These are phyloP conservation scores for Cladosporium cucumerinum DNA, from an alignment of 2,329 filamentous ascomycete genomes.

Conservation along the genomic window DNA sequence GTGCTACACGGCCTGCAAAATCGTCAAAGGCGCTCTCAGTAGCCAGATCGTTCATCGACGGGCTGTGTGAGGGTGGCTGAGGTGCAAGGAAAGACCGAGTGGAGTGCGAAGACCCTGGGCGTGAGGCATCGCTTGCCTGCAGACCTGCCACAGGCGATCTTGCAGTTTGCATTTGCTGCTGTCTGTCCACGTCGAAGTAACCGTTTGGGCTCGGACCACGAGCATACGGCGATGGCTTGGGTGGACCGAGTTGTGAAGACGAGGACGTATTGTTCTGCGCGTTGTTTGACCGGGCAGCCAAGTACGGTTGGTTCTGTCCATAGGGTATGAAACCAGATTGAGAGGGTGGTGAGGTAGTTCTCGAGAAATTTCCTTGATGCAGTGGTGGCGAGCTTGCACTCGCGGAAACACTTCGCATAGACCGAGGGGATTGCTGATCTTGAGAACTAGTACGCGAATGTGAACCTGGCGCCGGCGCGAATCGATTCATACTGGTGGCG, in stretches of 20 bases:
- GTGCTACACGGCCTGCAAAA: slow-evolving; percentile 68
- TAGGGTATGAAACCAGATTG: background rate
- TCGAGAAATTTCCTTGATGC: background rate
- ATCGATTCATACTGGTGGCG: slow-evolving; percentile 15
- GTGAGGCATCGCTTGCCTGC: background rate
- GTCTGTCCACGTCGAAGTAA: slow-evolving; percentile 1
- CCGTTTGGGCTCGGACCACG: slow-evolving; percentile 8
- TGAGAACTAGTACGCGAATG: slow-evolving; percentile 3
- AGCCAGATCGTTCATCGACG: slow-evolving; percentile 35
- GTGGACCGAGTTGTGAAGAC: slow-evolving; percentile 7
- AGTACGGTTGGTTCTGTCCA: background rate
- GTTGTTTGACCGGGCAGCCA: background rate
- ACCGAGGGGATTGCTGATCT: background rate
- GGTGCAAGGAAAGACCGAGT: slow-evolving; percentile 1
- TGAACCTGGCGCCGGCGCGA: background rate
- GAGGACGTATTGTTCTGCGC: background rate
- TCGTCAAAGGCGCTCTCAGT: slow-evolving; percentile 64
- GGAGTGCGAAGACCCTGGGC: slow-evolving; percentile 11
- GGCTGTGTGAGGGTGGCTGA: background rate
- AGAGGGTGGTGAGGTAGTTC: slow-evolving; percentile 3
- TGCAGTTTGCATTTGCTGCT: background rate
- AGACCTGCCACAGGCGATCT: background rate
- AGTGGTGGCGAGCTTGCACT: background rate
- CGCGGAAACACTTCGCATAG: background rate
- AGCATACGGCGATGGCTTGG: slow-evolving; percentile 8